Conservation (phyloP, 805 yeast species). For the Yueomyces sp. region DNA sequence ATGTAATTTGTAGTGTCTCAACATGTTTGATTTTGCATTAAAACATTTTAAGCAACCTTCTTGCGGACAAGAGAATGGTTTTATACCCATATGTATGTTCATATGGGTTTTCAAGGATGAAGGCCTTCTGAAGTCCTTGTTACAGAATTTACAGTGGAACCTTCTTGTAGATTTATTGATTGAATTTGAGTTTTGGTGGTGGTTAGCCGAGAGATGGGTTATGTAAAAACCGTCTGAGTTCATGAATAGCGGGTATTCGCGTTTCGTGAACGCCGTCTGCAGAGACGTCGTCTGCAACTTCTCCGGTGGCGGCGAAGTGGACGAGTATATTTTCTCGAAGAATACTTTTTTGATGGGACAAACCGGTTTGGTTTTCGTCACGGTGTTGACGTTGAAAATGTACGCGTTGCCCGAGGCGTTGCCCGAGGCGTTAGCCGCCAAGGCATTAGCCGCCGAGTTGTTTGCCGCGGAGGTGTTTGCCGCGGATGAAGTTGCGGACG, state of each 20-base stretch:
- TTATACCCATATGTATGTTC: conserved; percentile 78
- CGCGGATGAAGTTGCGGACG: too few species aligned
- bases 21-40: conserved; percentile 21
- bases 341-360: too few species aligned
- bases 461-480: too few species aligned
- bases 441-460: too few species aligned
- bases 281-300: too few species aligned
- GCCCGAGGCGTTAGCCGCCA: too few species aligned
- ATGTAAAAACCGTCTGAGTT: too few species aligned
- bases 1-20: conserved; percentile 20
- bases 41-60: conserved; percentile 58
- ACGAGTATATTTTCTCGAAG: not conserved
- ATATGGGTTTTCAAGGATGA: conserved; percentile 75
- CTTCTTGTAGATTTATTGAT: not conserved
- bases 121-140: conserved; percentile 71
- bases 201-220: not conserved
- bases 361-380: too few species aligned
- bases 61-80: conserved; percentile 62
- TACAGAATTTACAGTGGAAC: conserved; percentile 55
- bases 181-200: not conserved
- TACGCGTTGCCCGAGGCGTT: too few species aligned
- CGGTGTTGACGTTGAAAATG: too few species aligned
- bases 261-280: too few species aligned
- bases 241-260: too few species aligned
- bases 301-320: not conserved